A percentile compares a stretch with the other conserved stretches of the same genome.
Conservation (phyloP, 805 yeast species). For the Candida anglica region DNA sequence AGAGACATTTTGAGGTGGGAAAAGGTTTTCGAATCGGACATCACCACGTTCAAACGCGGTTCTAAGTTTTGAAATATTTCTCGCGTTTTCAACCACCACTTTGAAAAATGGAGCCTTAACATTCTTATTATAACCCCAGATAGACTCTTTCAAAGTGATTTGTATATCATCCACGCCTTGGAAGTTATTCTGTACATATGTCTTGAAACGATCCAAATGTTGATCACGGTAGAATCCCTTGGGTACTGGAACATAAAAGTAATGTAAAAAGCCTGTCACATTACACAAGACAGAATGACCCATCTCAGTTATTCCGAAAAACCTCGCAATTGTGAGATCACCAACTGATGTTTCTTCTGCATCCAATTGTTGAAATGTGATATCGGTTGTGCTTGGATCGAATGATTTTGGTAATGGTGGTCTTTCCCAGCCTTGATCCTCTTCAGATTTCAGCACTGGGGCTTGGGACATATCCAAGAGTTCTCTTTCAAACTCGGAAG, state of each 20-base stretch:
- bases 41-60: slow-evolving; percentile 83
- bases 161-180: slow-evolving; percentile 65
- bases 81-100: slow-evolving; percentile 63
- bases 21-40: slow-evolving; percentile 57
- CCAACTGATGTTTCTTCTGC: slow-evolving; percentile 76
- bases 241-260: slow-evolving; percentile 90
- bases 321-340: slow-evolving; percentile 63
- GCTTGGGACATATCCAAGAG: slow-evolving; percentile 28
- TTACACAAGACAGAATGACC: slow-evolving; percentile 90
- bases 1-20: slow-evolving; percentile 60
- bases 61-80: slow-evolving; percentile 64
- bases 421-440: slow-evolving; percentile 46
- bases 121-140: slow-evolving; percentile 91
- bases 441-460: slow-evolving; percentile 19
- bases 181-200: slow-evolving; percentile 44
- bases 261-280: slow-evolving; percentile 84
- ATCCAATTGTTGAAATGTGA: slow-evolving; percentile 86
- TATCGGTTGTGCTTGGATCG: slow-evolving; percentile 45
- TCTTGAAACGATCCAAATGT: slow-evolving; percentile 41
- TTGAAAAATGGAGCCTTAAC: slow-evolving; percentile 75
- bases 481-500: slow-evolving; percentile 39
- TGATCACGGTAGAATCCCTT: slow-evolving; percentile 61
- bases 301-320: slow-evolving; percentile 86
- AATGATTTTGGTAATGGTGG: slow-evolving; percentile 53
- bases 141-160: slow-evolving; percentile 69